A percentile compares a stretch with the other conserved stretches of the same genome.
These are phyloP conservation scores for Adenanthera pavonina DNA, from an alignment of 306 rosid genomes.

Conservation along the genomic window DNA sequence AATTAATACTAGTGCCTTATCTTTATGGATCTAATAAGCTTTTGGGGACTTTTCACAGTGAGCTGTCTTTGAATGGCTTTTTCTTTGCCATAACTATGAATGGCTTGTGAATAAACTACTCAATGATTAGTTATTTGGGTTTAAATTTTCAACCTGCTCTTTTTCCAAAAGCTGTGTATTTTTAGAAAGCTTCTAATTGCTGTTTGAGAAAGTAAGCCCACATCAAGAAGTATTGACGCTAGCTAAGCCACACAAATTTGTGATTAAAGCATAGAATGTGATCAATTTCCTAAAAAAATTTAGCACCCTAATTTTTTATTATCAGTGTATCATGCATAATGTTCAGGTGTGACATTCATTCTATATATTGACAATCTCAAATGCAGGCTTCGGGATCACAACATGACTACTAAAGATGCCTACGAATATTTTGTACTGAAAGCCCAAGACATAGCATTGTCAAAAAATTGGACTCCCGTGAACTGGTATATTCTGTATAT, in stretches of 20 bases:
- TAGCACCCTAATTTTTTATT: not conserved
- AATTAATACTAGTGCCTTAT: slow-evolving; percentile 5
- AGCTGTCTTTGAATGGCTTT: slow-evolving; percentile 5
- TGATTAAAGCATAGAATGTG: slow-evolving; percentile 6
- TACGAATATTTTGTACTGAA: slow-evolving; percentile 85
- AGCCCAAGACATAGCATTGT: slow-evolving; percentile 88
- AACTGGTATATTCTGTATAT: slow-evolving; percentile 70
- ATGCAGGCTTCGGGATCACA: slow-evolving; percentile 76
- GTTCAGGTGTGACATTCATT: slow-evolving; percentile 19
- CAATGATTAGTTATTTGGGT: not conserved
- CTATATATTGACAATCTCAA: slow-evolving; percentile 34
- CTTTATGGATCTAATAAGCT: not conserved
- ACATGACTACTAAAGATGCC: slow-evolving; percentile 79
- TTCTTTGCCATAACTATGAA: not conserved
- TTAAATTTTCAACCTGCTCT: not conserved
- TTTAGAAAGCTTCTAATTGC: not conserved
- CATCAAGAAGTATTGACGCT: not conserved
- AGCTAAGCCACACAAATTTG: slow-evolving; percentile 8
- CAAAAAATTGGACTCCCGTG: slow-evolving; percentile 87
- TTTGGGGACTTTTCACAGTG: not conserved
- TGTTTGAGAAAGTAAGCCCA: not conserved
- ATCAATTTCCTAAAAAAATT: slow-evolving; percentile 24
- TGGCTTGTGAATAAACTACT: not conserved
- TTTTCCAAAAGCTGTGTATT: not conserved
- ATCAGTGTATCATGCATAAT: slow-evolving; percentile 17